Percentiles rank a stretch among this genome's conserved stretches.
These are phyloP conservation scores for Gastroboletus turbinatus DNA, from an alignment of 1,284 basidiomycete genomes.

Conservation along the genomic window DNA sequence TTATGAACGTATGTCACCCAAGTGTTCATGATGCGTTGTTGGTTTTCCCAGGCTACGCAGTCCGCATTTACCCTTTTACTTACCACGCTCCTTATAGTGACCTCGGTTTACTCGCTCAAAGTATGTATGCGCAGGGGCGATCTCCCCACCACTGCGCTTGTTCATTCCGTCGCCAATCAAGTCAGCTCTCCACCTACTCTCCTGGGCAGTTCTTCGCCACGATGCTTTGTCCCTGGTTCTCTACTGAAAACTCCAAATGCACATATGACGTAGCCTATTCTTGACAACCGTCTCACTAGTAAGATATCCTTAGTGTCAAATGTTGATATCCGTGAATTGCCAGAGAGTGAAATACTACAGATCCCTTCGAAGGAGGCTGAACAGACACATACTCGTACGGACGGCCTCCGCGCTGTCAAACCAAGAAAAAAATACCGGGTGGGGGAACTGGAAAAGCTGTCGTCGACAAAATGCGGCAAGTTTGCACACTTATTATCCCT, in stretches of 20 bases:
- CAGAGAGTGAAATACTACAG: slow-evolving; percentile 1
- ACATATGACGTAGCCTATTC: neutral
- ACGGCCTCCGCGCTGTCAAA: neutral
- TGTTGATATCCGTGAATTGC: slow-evolving; percentile 2
- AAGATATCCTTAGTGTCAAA: neutral
- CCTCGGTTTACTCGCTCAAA: neutral
- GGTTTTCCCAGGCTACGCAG: neutral
- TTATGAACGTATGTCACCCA: neutral
- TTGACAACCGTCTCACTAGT: neutral
- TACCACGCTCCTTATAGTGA: neutral
- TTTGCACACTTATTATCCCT: neutral
- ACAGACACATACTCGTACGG: neutral
- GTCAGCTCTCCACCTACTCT: too few species aligned
- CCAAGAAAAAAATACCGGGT: neutral
- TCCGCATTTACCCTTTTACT: too few species aligned
- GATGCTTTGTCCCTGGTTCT: neutral
- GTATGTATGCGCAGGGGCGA: neutral
- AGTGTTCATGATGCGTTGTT: neutral
- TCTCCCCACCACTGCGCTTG: neutral
- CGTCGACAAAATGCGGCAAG: neutral
- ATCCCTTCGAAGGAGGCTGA: neutral
- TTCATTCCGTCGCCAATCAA: neutral
- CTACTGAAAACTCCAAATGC: neutral
- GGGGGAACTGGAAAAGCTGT: neutral
- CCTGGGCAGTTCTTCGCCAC: too few species aligned